These are phyloP conservation scores for Citropsis articulata DNA, from an alignment of 345 rosid genomes.

Conservation along the genomic window DNA sequence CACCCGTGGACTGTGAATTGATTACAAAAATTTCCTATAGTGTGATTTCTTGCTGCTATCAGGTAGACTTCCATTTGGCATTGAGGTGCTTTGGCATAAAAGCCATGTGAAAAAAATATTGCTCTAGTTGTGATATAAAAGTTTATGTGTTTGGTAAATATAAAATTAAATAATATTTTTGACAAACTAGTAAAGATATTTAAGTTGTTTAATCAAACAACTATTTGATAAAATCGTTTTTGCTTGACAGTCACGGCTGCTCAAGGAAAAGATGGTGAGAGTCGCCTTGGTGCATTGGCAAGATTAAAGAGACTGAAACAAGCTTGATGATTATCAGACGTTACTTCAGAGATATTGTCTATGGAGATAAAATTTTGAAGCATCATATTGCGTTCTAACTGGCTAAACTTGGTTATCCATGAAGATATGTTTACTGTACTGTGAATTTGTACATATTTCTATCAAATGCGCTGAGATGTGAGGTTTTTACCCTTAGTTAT, in stretches of 20 bases:
- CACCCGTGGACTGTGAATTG: no score
- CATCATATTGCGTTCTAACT: background rate
- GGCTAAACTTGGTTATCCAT: background rate
- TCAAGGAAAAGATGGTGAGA: constrained; percentile 35
- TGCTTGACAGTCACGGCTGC: background rate
- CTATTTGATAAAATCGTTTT: no score
- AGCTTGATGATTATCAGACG: constrained; percentile 11
- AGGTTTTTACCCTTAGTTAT: background rate
- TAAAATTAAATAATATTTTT: no score
- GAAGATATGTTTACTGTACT: background rate
- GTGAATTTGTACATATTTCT: background rate
- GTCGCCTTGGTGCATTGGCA: constrained; percentile 73
- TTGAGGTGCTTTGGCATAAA: no score
- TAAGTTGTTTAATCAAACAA: no score
- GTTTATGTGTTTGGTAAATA: no score
- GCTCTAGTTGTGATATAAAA: no score
- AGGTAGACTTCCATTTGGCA: no score
- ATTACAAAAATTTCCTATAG: no score
- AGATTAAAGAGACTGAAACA: constrained; percentile 70
- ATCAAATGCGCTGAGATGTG: background rate
- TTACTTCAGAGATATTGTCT: background rate
- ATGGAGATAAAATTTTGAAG: background rate
- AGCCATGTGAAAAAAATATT: no score
- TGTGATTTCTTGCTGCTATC: no score
- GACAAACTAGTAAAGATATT: no score